Conservation (phyloP, 1,284 basidiomycete species). For the Ceratobasidium papillatum region DNA sequence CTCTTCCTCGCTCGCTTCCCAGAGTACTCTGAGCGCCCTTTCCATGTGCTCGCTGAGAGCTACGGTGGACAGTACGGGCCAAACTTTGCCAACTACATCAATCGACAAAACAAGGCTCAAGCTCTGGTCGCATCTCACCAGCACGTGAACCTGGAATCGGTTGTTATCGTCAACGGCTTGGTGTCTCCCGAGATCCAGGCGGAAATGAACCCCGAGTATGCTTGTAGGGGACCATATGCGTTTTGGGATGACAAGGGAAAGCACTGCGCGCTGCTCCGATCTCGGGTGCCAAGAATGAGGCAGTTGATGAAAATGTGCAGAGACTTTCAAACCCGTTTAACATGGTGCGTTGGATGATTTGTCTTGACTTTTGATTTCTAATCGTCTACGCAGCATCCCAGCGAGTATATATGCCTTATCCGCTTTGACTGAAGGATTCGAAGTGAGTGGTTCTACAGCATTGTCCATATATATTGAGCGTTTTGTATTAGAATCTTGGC, state of each 20-base stretch:
- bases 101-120: conserved; percentile 60
- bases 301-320: conserved; percentile 17
- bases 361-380: neutral
- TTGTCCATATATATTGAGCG: neutral
- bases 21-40: conserved; percentile 48
- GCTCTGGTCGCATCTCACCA: neutral
- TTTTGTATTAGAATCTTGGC: neutral
- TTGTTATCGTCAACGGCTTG: conserved; percentile 27
- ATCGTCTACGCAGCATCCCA: conserved; percentile 2
- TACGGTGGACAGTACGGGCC: conserved; percentile 69
- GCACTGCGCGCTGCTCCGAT: conserved; percentile 34
- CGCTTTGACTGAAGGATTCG: conserved; percentile 13
- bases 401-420: conserved; percentile 20
- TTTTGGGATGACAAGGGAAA: conserved; percentile 38
- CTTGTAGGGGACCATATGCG: conserved; percentile 24
- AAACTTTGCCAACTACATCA: conserved; percentile 64
- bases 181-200: conserved; percentile 1
- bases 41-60: conserved; percentile 72
- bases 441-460: neutral
- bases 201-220: conserved; percentile 34
- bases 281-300: conserved; percentile 17
- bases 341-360: conserved; percentile 16
- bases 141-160: conserved; percentile 32
- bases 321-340: conserved; percentile 30
- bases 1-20: conserved; percentile 66